Conservation (phyloP, 352 stramenopile species). For the Phytopythium ostracodes region DNA sequence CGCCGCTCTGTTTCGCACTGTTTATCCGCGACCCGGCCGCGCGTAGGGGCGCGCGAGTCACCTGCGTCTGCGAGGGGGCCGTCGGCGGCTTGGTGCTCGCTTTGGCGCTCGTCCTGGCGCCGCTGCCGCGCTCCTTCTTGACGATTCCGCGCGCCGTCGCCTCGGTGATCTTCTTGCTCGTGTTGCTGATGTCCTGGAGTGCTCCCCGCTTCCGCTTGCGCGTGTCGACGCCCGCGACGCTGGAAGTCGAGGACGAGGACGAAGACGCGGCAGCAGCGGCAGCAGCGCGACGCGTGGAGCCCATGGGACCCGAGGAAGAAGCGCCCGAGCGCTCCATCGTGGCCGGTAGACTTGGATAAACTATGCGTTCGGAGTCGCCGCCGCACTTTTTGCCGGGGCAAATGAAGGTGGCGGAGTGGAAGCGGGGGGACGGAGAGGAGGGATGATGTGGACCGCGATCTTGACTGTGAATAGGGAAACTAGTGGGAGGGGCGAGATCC, state of each 20-base stretch:
- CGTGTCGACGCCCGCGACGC: constrained; percentile 18
- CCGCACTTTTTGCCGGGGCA: background rate
- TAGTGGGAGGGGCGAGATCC: constrained; percentile 3
- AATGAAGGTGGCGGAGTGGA: background rate
- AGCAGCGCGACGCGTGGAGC: constrained; percentile 5
- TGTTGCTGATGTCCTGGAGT: constrained; percentile 84
- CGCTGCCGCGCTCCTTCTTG: constrained; percentile 22
- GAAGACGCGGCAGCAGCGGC: constrained; percentile 5
- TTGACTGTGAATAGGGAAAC: background rate
- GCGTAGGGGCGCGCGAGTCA: background rate
- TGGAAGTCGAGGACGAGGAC: constrained; percentile 1
- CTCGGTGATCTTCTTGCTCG: constrained; percentile 31
- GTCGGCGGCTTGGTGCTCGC: constrained; percentile 21
- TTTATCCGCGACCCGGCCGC: constrained; percentile 3
- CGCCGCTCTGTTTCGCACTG: constrained; percentile 1
- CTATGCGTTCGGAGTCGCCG: background rate
- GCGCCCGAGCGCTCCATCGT: constrained; percentile 4
- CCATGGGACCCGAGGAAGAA: constrained; percentile 1
- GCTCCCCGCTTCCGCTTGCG: constrained; percentile 77
- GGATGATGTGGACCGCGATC: constrained; percentile 7
- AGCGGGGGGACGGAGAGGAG: background rate
- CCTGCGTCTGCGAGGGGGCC: background rate
- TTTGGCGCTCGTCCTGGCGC: constrained; percentile 9
- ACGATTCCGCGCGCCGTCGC: constrained; percentile 4
- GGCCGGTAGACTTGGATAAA: background rate